Conservation (phyloP, 148 eudicot genomes). For the Rhododendron henanense region DNA sequence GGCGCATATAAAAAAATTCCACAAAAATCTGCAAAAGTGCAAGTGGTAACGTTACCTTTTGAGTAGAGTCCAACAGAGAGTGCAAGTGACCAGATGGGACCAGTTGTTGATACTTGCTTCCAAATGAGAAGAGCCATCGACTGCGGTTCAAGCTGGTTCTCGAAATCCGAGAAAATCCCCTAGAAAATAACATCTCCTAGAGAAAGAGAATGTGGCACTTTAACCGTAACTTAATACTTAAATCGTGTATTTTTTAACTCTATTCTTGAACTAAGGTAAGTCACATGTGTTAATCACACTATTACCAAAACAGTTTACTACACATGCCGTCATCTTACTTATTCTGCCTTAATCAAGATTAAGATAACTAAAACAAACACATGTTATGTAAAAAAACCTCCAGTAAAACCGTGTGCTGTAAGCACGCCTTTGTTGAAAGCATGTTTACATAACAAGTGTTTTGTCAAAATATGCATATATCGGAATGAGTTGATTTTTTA, state of each 20-base stretch:
- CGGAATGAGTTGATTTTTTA: too few species aligned
- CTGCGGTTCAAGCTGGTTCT: conserved; percentile 8
- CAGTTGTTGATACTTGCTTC: neutral
- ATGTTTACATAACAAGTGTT: neutral
- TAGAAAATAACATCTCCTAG: conserved; percentile 5
- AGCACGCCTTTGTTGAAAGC: neutral
- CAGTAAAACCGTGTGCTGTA: neutral
- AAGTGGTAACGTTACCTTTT: neutral
- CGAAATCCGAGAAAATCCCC: conserved; percentile 9
- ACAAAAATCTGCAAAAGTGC: neutral
- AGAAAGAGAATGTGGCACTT: neutral
- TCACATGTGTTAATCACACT: neutral
- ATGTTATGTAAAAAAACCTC: neutral
- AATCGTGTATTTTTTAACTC: too few species aligned
- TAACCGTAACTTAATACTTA: too few species aligned
- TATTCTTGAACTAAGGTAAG: neutral
- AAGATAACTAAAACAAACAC: neutral
- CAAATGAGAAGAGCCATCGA: neutral
- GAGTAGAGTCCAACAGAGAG: neutral
- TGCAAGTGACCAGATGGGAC: neutral
- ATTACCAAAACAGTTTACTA: neutral
- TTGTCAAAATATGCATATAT: too few species aligned
- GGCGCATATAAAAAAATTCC: neutral
- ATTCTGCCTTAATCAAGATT: neutral
- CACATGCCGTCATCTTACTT: neutral